Percentiles rank a stretch among this genome's conserved stretches.
phyloP scores from a whole-genome alignment of 108 stramenopile species.

The Cyclotella sp. region DNA sequence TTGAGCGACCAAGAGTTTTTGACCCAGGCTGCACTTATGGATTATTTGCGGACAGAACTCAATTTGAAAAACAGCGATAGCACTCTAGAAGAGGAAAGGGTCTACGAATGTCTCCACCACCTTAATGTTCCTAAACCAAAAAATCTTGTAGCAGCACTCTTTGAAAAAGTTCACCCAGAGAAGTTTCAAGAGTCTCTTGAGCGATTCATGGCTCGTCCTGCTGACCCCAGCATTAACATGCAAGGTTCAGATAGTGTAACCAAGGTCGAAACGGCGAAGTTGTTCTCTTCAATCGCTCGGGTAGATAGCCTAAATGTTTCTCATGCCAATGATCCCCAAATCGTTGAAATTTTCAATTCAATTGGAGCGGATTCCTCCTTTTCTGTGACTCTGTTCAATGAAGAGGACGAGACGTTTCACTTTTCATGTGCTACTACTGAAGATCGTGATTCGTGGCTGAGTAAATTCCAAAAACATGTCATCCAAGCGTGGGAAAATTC shows the following conservation, averaged over 20 bases:
- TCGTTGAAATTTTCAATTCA: slow-evolving; percentile 1
- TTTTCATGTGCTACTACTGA: background rate
- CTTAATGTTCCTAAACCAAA: slow-evolving; percentile 3
- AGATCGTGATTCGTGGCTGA: slow-evolving; percentile 27
- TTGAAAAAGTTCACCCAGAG: background rate
- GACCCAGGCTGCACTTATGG: slow-evolving; percentile 13
- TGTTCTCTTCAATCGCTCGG: slow-evolving; percentile 26
- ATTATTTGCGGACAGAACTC: slow-evolving; percentile 14
- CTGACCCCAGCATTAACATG: background rate
- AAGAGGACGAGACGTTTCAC: slow-evolving; percentile 12
- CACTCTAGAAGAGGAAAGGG: slow-evolving; percentile 2
- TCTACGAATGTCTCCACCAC: background rate
- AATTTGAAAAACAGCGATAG: background rate
- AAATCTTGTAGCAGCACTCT: slow-evolving; percentile 10
- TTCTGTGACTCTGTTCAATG: slow-evolving; percentile 15
- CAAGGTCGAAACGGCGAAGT: slow-evolving; percentile 18
- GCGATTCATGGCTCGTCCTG: background rate
- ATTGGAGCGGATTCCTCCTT: slow-evolving; percentile 15
- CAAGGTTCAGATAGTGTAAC: background rate
- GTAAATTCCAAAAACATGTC: slow-evolving; percentile 8
- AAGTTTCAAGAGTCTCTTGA: slow-evolving; percentile 11
- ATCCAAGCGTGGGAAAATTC: slow-evolving; percentile 9
- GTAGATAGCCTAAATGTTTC: slow-evolving; percentile 25
- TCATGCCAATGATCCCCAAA: slow-evolving; percentile 9
- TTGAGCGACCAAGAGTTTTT: slow-evolving; percentile 27